Base-by-base conservation (phyloP, 2,329 filamentous ascomycete genomes). In the Torrubiella hemipterigena region DNA sequence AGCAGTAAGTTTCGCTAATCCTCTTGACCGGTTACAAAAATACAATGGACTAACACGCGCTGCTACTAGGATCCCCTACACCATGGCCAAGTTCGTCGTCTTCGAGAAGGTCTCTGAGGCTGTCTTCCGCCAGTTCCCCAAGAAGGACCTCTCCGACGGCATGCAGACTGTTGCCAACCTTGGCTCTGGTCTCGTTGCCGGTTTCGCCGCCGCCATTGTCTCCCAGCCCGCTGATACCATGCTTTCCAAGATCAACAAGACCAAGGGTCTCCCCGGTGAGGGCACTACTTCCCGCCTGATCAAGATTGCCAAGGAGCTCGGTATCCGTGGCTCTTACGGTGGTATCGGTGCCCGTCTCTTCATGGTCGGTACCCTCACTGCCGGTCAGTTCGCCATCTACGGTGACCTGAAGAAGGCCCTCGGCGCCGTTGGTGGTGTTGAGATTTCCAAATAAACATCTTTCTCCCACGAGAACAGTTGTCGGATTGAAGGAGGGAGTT, bases 181-280 rank as follows among this genome's bases (percentile, higher is more conserved):
- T 76, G 43, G 46, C 35, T 46, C 48, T 34, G 47, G 48, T 42
- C 44, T 51, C 22, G 32, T 49, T 20, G 46, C 47, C 29, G 47
- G 81, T 76, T 81, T 86, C 61, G 81, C 80, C 47, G 81, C 81
- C 46, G 81, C 81, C 52, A 56, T 84, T 50, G 69, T 86, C 54
- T 86, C 81, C 41, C 81, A 86, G 64, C 81, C 81, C 43, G 81
- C 81, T 50, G 81, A 86, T 58, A 86, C 81, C 50, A 86, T 86
- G 80, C 73, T 86, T 42, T 77, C 69, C 59, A 85, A 85, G 71
- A 85, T 86, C 68, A 86, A 85, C 76, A 85, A 85, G 77, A 80
- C 77, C 58, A 76, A 80, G 65, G 81, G 78, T 60, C 64, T 73
- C 38, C 80, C 81, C 42, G 81, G 81, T 63, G 80, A 86, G 66